Evolutionary conservation across 805 yeast species (phyloP).

Genomic region (Cyberlindnera lachancei): DNA sequence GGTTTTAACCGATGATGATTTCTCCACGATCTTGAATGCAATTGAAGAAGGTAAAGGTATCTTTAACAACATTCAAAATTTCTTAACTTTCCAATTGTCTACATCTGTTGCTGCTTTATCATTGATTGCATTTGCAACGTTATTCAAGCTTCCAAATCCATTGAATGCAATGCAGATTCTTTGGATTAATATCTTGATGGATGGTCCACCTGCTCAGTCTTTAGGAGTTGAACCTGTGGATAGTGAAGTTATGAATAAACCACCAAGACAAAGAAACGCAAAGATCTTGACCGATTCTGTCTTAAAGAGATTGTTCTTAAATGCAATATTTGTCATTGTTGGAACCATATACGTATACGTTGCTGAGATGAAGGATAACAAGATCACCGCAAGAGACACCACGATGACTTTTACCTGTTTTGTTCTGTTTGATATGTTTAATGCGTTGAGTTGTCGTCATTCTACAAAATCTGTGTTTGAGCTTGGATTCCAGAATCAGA

Average conservation of each 20-base stretch:
- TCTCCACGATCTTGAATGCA: conserved; percentile 86
- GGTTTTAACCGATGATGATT: conserved; percentile 96
- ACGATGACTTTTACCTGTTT: conserved; percentile 99
- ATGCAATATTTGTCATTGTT: conserved; percentile 67
- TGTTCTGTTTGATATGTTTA: conserved; percentile 93
- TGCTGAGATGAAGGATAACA: conserved; percentile 77
- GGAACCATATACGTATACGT: conserved; percentile 88
- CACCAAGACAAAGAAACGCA: conserved; percentile 89
- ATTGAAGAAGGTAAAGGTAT: conserved; percentile 98
- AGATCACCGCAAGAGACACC: conserved; percentile 88
- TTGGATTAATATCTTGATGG: conserved; percentile 97
- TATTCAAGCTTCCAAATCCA: conserved; percentile 87
- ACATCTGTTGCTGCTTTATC: conserved; percentile 94
- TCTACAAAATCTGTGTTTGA: conserved; percentile 76
- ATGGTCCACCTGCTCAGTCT: conserved; percentile 98
- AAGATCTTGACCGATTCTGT: conserved; percentile 69
- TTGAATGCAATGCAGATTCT: conserved; percentile 96
- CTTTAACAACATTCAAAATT: conserved; percentile 90
- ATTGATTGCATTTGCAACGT: conserved; percentile 77
- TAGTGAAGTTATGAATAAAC: conserved; percentile 88
- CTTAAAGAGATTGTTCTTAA: conserved; percentile 63
- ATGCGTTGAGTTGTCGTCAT: conserved; percentile 91
- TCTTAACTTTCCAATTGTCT: conserved; percentile 89
- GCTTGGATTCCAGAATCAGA: conserved; percentile 70
- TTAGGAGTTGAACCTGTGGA: conserved; percentile 97